Conservation (phyloP, 2,329 filamentous ascomycete genomes). For the Elsinoe necatrix region DNA sequence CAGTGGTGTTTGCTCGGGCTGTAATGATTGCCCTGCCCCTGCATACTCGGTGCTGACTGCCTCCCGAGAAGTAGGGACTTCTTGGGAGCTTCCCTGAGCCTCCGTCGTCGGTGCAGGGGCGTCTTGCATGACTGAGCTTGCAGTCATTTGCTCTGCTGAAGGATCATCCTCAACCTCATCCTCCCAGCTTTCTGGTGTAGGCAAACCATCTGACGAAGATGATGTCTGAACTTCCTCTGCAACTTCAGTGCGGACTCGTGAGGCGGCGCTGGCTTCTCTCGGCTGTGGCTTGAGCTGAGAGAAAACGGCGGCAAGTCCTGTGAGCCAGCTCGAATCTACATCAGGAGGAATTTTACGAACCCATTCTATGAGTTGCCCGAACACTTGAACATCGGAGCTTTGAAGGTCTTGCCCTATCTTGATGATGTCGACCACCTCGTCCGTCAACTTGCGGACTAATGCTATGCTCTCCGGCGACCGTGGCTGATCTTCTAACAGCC, state of each 20-base stretch:
- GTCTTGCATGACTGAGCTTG: background rate
- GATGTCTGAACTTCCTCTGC: background rate
- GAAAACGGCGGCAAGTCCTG: background rate
- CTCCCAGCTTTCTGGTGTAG: slow-evolving; percentile 5
- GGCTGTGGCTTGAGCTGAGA: background rate
- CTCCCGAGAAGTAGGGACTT: too few species aligned
- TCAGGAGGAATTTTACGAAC: slow-evolving; percentile 10
- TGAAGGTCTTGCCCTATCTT: background rate
- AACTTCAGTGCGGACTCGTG: background rate
- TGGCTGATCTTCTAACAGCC: background rate
- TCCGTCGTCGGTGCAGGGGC: background rate
- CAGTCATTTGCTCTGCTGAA: background rate
- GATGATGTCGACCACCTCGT: slow-evolving; percentile 7
- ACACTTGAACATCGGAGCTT: slow-evolving; percentile 1
- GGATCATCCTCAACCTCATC: background rate
- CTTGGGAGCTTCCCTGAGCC: background rate
- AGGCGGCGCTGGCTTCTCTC: background rate
- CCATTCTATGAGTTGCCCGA: slow-evolving; percentile 8
- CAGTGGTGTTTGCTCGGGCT: too few species aligned
- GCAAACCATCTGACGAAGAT: background rate
- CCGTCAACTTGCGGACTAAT: slow-evolving; percentile 2
- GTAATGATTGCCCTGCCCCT: too few species aligned
- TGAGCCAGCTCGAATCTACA: slow-evolving; percentile 6
- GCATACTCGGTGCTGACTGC: too few species aligned
- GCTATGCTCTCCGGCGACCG: slow-evolving; percentile 3